Base-by-base conservation (phyloP, 306 rosid genomes). In the Acacia crassicarpa region DNA sequence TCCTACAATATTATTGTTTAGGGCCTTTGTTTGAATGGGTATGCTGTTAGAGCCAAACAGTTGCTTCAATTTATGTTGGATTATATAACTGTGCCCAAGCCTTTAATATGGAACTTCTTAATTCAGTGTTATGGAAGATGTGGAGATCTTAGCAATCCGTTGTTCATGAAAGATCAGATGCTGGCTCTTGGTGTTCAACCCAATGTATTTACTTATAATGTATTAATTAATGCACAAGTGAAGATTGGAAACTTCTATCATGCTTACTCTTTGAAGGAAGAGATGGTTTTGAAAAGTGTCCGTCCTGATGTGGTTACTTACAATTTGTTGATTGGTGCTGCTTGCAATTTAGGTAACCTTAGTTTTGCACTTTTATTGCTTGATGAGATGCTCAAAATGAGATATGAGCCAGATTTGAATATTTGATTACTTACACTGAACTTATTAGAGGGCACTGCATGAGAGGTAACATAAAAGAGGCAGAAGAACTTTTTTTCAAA, bases 281-380 rank as follows among this genome's bases (percentile, higher is more conserved):
- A 93, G 77, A 93, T 94, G 97, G 77, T 66, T 76, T 67, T 62
- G 23, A 76, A 70, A 35, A 92, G 90, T 81, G 75, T 87, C 77
- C 83, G 2, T 74, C 97, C 98, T 78, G 93, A 94, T 74, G 86
- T 86, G 22, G 93, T 93, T 75, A 91, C 98, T 25, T 93, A 91
- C 81, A 94, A 91, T 86, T 77, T 94, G 83, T 89, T 94, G 92
- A 89, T 93, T 66, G 90, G 94, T 2, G 89, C 86, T 75, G 92
- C 92, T 78, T 88, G 91, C 87, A 81, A 80, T 79, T 10, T 41
- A 25, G 90, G 94, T 56, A 78, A 48, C 75, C 81, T 78, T 58
- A 44, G 45, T 70, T 82, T 79, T 48, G 91, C 94, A 40, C 75
- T 68, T 79, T 76, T 67, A 45, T 71, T 94, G 38, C 69, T 67